These are phyloP conservation scores for Obelidium mucronatum DNA, from an alignment of 192 early-diverging fungal genomes.

Conservation along the genomic window DNA sequence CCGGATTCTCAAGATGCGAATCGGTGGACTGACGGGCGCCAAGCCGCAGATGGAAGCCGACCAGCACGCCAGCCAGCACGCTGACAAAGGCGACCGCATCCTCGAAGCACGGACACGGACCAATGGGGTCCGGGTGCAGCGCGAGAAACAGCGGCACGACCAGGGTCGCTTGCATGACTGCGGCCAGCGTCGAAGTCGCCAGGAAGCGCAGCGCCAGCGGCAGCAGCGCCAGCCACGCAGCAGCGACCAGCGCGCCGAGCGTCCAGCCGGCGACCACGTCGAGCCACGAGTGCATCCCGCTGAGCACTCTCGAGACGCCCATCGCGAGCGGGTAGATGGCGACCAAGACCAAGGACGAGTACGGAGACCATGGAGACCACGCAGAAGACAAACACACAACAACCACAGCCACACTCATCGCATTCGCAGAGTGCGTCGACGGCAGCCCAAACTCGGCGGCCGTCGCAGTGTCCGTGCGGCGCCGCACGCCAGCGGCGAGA, in stretches of 20 bases:
- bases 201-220: neutral
- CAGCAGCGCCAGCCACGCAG: conserved; percentile 60
- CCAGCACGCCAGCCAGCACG: conserved; percentile 58
- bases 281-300: conserved; percentile 87
- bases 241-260: conserved; percentile 65
- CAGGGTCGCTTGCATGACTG: neutral
- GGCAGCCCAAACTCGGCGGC: conserved; percentile 96
- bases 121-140: conserved; percentile 69
- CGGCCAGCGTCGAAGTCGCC: neutral
- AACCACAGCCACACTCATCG: conserved; percentile 63
- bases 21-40: too few relatives aligned
- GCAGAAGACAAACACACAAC: conserved; percentile 27
- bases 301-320: conserved; percentile 78
- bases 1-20: too few relatives aligned
- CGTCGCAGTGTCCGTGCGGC: too few relatives aligned
- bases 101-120: conserved; percentile 78
- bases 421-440: conserved; percentile 87
- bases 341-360: neutral
- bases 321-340: conserved; percentile 69
- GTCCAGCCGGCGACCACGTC: conserved; percentile 76
- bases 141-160: conserved; percentile 31
- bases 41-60: neutral
- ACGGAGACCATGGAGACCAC: conserved; percentile 42
- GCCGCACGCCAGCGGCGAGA: conserved; percentile 76
- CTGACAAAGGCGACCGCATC: conserved; percentile 74